phyloP scores from a whole-genome alignment of 1,139 yeast genomes.

The Kodamaea fungicola region DNA sequence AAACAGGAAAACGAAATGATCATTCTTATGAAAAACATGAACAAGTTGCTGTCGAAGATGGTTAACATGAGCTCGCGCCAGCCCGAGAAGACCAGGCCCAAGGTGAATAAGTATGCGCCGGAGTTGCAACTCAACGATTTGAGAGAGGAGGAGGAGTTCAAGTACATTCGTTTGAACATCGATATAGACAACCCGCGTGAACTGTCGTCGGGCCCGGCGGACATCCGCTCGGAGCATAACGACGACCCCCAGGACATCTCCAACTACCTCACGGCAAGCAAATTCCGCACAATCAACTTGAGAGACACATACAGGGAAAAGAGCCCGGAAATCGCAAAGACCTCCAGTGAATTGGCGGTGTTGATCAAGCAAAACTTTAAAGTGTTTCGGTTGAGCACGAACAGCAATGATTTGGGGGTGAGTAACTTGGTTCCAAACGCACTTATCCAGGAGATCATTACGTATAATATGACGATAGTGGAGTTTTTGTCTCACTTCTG shows the following conservation, averaged over 20 bases:
- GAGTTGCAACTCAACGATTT: slow-evolving; percentile 55
- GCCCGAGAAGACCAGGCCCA: slow-evolving; percentile 18
- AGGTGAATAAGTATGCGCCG: slow-evolving; percentile 15
- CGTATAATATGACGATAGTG: slow-evolving; percentile 36
- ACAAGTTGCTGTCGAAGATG: slow-evolving; percentile 80
- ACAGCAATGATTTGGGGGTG: slow-evolving; percentile 14
- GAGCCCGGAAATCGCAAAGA: slow-evolving; percentile 41
- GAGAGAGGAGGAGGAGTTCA: slow-evolving; percentile 45
- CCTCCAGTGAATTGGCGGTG: slow-evolving; percentile 46
- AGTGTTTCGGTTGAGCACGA: slow-evolving; percentile 36
- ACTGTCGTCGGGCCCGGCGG: slow-evolving; percentile 1
- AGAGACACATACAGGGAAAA: slow-evolving; percentile 34
- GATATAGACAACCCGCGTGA: slow-evolving; percentile 18
- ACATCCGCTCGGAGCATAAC: background rate
- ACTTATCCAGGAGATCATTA: slow-evolving; percentile 33
- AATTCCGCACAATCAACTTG: slow-evolving; percentile 14
- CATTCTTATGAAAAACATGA: slow-evolving; percentile 82
- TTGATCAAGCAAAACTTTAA: slow-evolving; percentile 58
- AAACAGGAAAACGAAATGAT: slow-evolving; percentile 62
- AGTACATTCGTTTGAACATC: slow-evolving; percentile 58
- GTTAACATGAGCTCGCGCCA: slow-evolving; percentile 46
- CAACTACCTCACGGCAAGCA: slow-evolving; percentile 21
- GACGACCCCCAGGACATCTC: slow-evolving; percentile 21
- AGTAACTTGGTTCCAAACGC: slow-evolving; percentile 24
- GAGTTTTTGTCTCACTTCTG: slow-evolving; percentile 48